These are phyloP conservation scores for Spencermartinsiella europaea DNA, from an alignment of 805 yeast species.

Conservation along the genomic window DNA sequence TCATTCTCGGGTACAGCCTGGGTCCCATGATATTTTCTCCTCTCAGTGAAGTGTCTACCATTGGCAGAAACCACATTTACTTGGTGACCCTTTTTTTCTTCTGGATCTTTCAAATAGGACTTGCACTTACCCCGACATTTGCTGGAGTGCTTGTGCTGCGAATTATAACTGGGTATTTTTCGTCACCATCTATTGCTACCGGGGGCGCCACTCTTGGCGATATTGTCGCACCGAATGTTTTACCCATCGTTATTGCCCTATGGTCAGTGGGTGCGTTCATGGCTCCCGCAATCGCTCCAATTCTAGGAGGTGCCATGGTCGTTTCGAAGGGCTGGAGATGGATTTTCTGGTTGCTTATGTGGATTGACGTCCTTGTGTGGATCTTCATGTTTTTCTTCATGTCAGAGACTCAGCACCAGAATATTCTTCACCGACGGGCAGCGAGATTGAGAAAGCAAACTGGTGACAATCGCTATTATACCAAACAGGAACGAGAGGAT, in stretches of 20 bases:
- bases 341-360: constrained; percentile 48
- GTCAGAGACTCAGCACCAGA: constrained; percentile 2
- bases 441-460: constrained; percentile 38
- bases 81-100: constrained; percentile 43
- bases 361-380: constrained; percentile 35
- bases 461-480: constrained; percentile 34
- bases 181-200: constrained; percentile 52
- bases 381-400: constrained; percentile 24
- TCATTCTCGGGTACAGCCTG: constrained; percentile 58
- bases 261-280: constrained; percentile 53
- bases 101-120: constrained; percentile 49
- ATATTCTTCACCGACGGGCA: constrained; percentile 8
- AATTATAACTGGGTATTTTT: constrained; percentile 50
- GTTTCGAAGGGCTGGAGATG: constrained; percentile 48
- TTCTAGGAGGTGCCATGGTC: constrained; percentile 49
- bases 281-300: constrained; percentile 54
- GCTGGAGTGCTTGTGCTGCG: constrained; percentile 48
- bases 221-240: constrained; percentile 33
- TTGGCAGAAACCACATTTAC: constrained; percentile 47
- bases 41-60: constrained; percentile 43
- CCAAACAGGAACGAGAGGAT: constrained; percentile 2
- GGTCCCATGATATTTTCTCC: constrained; percentile 67
- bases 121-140: constrained; percentile 47
- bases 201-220: constrained; percentile 58
- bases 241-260: constrained; percentile 43